Base-by-base conservation (phyloP, 805 yeast species). In the Kodamaea nitidulidarum region DNA sequence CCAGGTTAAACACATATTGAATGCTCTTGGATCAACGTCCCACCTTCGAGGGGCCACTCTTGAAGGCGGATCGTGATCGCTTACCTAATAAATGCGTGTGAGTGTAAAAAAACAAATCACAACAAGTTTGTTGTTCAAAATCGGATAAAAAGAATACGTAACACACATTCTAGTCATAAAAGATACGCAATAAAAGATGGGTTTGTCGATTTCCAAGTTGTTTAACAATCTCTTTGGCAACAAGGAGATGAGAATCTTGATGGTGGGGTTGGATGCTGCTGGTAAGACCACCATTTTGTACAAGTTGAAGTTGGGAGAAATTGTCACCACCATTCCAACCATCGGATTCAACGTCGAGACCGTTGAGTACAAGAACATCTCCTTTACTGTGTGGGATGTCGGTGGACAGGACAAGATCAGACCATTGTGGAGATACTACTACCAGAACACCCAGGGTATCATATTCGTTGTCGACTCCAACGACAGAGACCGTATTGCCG, bases 401-500 rank as follows among this genome's bases (percentile, higher is more conserved):
- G 70, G 70, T 58, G 70, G 70, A 55, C 70, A 65, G 48, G 68
- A 64, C 51, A 65, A 63, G 53, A 65, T 65, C 49, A 52, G 70
- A 50, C 70, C 70, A 34, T 61, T 65, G 54, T 65, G 70, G 70
- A 60, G 70, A 56, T 63, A 65, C 56, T 65, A 65, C 59, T 65
- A 56, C 60, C 70, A 63, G 49, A 64, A 64, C 56, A 62, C 71
- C 37, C 70, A 65, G 44, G 71, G 70, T 44, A 62, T 65, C 42
- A 65, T 65, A 37, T 65, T 63, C 51, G 71, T 65, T 14, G 67
- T 65, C 35, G 71, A 65, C 55, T 64, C 69, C 38, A 64, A 64
- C 55, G 71, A 65, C 46, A 58, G 70, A 50, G 71, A 64, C 52
- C 66, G 71, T 57, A 60, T 65, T 40, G 60, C 60, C 43, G 71